Evolutionary conservation across 345 rosid species (phyloP), one percentile per base, ranked within the genome.

Genomic region (Murraya koenigii): DNA sequence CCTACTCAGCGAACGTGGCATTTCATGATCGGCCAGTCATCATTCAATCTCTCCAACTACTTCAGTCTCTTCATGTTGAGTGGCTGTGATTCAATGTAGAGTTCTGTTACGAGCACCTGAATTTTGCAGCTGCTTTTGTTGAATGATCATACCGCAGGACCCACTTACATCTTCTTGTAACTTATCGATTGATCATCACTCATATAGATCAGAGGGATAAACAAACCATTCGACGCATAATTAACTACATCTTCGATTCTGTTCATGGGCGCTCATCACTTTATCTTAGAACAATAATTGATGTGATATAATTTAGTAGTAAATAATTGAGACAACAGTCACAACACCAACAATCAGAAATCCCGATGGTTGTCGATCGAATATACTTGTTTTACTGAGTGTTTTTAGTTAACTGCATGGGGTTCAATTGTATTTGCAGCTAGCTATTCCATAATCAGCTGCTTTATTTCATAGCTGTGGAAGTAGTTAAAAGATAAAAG

Each of bases 81-180:
- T 64, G 77, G 81, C 41, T 54, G 63, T 33, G 63, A 78, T 67
- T n/a, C 68, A 69, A 19, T 70, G 76, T 52, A 25, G 74, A 78
- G 55, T 74, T 81, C 72, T 47, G 25, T 23, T 23, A 59, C 8
- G 11, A 23, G 25, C 47, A 44, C 77, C 69, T 65, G 67, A 78
- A 26, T 65, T 52, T 52, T 49, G 41, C 59, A 20, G 55, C 75
- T 81, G 80, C 67, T 77, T 77, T 77, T 52, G 62, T 81, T 77
- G 81, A 77, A 77, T 77, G 32, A 35, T 44, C 35, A 44, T 68
- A 13, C 11, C 23, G 17, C 52, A 28, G 68, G 76, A 62, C 75
- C 84, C 77, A 77, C 66, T 22, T 13, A 19, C 25, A 26, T 33
- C 59, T 71, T 30, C 47, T 41, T n/a, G 19, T 20, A 2, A 36